Evolutionary conservation across 2,329 filamentous ascomycete species (phyloP).

Genomic region (Apiospora aurea): DNA sequence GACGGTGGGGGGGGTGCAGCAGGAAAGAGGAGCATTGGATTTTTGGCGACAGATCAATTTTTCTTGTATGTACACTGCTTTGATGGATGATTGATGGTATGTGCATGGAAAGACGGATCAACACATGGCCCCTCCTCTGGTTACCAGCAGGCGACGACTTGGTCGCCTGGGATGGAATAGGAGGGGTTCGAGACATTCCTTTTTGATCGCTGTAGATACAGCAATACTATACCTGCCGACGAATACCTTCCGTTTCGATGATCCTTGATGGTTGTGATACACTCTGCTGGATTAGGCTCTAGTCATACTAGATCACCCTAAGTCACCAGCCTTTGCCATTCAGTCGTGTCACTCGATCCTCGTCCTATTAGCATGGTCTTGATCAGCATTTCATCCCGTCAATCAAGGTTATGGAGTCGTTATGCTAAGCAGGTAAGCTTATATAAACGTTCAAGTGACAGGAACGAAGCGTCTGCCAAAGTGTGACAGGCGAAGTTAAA

Average conservation of each 20-base stretch:
- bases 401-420: neutral
- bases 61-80: neutral
- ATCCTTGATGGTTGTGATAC: neutral
- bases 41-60: neutral
- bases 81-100: conserved; percentile 5
- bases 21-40: neutral
- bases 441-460: too few species aligned
- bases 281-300: neutral
- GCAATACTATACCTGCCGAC: conserved; percentile 1
- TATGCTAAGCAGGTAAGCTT: neutral
- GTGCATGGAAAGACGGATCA: neutral
- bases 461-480: neutral
- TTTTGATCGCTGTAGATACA: conserved; percentile 10
- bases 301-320: neutral
- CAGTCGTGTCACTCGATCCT: too few species aligned
- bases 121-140: conserved; percentile 12
- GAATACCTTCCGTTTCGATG: neutral
- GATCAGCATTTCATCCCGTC: neutral
- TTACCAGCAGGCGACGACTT: conserved; percentile 9
- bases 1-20: neutral
- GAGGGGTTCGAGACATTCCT: conserved; percentile 10
- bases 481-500: neutral
- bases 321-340: neutral
- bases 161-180: conserved; percentile 15
- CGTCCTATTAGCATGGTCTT: too few species aligned